Conservation (phyloP, 345 rosid species). For the Lagerstroemia speciosa region DNA sequence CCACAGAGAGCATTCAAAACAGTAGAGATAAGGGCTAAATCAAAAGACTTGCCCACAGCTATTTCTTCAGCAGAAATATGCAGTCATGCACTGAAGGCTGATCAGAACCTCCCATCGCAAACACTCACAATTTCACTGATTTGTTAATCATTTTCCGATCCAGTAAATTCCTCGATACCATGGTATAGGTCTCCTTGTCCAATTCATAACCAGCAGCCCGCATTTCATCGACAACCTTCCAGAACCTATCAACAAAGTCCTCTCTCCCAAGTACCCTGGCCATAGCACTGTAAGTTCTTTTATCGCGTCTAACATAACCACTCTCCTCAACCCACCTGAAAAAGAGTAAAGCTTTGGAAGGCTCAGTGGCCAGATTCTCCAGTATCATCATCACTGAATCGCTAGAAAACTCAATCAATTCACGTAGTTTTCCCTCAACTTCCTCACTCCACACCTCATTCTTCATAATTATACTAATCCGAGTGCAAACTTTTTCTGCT, state of each 20-base stretch:
- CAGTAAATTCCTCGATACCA: constrained; percentile 42
- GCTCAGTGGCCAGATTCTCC: constrained; percentile 58
- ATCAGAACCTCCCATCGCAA: constrained; percentile 55
- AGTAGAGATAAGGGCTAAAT: constrained; percentile 57
- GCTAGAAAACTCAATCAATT: constrained; percentile 36
- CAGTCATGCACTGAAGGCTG: constrained; percentile 46
- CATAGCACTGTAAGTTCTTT: constrained; percentile 55
- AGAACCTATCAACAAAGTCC: constrained; percentile 68
- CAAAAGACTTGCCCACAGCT: constrained; percentile 44
- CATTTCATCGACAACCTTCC: constrained; percentile 69
- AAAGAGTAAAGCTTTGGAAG: constrained; percentile 60
- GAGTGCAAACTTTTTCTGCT: constrained; percentile 32
- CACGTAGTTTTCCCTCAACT: constrained; percentile 42
- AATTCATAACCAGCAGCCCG: constrained; percentile 47
- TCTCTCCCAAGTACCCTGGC: constrained; percentile 69
- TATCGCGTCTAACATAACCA: constrained; percentile 46
- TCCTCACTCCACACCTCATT: constrained; percentile 63
- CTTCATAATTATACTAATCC: constrained; percentile 54
- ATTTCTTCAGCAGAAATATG: constrained; percentile 56
- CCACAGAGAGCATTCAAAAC: constrained; percentile 41
- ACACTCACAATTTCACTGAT: constrained; percentile 61
- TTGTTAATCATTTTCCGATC: constrained; percentile 63
- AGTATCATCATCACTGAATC: constrained; percentile 52
- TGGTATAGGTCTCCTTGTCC: constrained; percentile 51
- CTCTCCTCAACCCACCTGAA: constrained; percentile 80